Conservation (phyloP, 1,284 basidiomycete species). For the Golubevia sp. region DNA sequence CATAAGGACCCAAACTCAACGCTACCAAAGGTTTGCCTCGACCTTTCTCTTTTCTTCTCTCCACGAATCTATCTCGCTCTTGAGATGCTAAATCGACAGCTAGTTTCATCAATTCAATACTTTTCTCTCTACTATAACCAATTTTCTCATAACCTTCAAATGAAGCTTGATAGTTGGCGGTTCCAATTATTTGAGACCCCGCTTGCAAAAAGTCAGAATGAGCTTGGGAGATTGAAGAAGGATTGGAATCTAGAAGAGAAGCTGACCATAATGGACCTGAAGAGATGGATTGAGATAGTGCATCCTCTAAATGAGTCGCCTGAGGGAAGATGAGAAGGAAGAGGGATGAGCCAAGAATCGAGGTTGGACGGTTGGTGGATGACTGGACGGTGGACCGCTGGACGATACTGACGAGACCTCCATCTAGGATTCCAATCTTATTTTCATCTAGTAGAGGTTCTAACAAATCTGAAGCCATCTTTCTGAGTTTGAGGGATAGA, state of each 20-base stretch:
- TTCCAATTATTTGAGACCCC: constrained; percentile 42
- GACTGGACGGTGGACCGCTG: no score
- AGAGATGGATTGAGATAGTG: constrained; percentile 35
- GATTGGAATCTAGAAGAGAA: constrained; percentile 28
- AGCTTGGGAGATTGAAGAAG: constrained; percentile 25
- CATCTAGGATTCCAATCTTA: constrained; percentile 36
- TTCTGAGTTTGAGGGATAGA: no score
- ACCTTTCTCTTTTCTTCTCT: neutral
- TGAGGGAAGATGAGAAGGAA: neutral
- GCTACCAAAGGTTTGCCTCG: constrained; percentile 28
- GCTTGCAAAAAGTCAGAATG: constrained; percentile 41
- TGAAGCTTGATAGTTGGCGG: constrained; percentile 43
- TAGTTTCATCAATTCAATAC: constrained; percentile 28
- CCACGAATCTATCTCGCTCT: neutral
- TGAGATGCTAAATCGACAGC: constrained; percentile 35
- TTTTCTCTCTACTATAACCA: constrained; percentile 17
- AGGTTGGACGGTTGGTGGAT: neutral
- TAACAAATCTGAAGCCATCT: constrained; percentile 4
- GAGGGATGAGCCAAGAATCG: neutral
- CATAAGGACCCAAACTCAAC: constrained; percentile 44
- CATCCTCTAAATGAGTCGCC: constrained; percentile 48
- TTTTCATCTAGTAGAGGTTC: constrained; percentile 18
- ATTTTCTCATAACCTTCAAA: constrained; percentile 28
- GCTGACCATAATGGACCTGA: constrained; percentile 41
- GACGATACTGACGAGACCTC: constrained; percentile 21